Percentiles rank a stretch among this genome's conserved stretches.
phyloP scores from a whole-genome alignment of 2,329 filamentous ascomycete genomes.

The Stachybotrys echinatus region DNA sequence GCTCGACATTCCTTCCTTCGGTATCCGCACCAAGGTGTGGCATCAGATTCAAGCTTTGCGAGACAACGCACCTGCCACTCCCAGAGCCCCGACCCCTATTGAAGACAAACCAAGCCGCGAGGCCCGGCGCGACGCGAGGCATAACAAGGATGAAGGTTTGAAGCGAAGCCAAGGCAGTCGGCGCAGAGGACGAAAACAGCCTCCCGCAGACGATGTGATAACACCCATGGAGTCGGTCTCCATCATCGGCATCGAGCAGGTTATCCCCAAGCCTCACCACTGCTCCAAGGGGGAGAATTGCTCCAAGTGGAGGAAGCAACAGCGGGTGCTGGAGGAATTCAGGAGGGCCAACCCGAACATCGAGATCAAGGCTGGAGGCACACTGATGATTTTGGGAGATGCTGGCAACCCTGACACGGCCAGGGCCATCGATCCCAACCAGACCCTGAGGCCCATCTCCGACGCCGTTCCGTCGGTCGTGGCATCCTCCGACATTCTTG shows the following conservation, averaged over 20 bases:
- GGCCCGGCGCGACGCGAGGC: conserved; percentile 36
- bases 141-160: conserved; percentile 25
- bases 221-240: conserved; percentile 80
- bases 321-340: conserved; percentile 70
- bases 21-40: conserved; percentile 75
- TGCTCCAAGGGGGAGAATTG: conserved; percentile 87
- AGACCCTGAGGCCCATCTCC: conserved; percentile 61
- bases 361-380: conserved; percentile 49
- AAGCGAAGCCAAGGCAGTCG: conserved; percentile 35
- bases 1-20: conserved; percentile 75
- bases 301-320: conserved; percentile 74
- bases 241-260: conserved; percentile 86
- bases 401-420: conserved; percentile 71
- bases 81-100: conserved; percentile 53
- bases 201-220: conserved; percentile 57
- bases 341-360: conserved; percentile 68
- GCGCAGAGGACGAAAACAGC: conserved; percentile 30
- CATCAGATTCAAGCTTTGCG: conserved; percentile 69
- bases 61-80: conserved; percentile 45
- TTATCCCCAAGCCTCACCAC: conserved; percentile 76
- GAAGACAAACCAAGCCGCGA: conserved; percentile 53
- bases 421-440: conserved; percentile 48
- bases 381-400: conserved; percentile 72
- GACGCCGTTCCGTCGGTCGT: conserved; percentile 77
- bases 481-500: conserved; percentile 86